Conservation (phyloP, 768 basidiomycete species). For the Russula ochroleuca region DNA sequence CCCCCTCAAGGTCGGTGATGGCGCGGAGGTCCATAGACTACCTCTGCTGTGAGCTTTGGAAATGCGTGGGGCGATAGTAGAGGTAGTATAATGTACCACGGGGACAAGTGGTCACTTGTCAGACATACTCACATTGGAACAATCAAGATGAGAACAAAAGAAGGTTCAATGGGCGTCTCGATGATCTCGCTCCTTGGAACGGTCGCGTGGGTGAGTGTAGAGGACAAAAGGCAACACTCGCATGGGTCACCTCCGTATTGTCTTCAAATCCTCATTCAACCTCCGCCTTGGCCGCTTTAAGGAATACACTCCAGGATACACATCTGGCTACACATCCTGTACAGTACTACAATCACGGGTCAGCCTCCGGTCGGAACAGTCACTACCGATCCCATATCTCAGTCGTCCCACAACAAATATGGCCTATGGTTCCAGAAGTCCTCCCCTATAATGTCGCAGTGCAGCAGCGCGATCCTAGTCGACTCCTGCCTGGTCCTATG, state of each 20-base stretch:
- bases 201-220: background rate
- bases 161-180: conserved; percentile 7
- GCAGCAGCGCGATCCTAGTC: conserved; percentile 54
- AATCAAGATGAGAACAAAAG: conserved; percentile 2
- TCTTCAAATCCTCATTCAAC: conserved; percentile 1
- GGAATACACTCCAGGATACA: background rate
- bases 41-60: background rate
- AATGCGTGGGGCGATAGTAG: background rate
- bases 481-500: conserved; percentile 35
- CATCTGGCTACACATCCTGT: background rate
- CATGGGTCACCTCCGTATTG: background rate
- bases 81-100: background rate
- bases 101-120: background rate
- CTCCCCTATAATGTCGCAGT: conserved; percentile 81
- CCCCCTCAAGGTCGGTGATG: conserved; percentile 22
- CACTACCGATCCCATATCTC: conserved; percentile 15
- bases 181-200: conserved; percentile 5
- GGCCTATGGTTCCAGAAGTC: conserved; percentile 72
- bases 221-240: background rate
- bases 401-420: conserved; percentile 43
- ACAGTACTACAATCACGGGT: background rate
- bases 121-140: conserved; percentile 12
- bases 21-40: conserved; percentile 21
- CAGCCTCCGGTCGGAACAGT: no score
- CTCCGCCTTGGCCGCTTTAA: conserved; percentile 9